These are phyloP conservation scores for Lepidium sativum DNA, from an alignment of 345 rosid genomes.

Conservation along the genomic window DNA sequence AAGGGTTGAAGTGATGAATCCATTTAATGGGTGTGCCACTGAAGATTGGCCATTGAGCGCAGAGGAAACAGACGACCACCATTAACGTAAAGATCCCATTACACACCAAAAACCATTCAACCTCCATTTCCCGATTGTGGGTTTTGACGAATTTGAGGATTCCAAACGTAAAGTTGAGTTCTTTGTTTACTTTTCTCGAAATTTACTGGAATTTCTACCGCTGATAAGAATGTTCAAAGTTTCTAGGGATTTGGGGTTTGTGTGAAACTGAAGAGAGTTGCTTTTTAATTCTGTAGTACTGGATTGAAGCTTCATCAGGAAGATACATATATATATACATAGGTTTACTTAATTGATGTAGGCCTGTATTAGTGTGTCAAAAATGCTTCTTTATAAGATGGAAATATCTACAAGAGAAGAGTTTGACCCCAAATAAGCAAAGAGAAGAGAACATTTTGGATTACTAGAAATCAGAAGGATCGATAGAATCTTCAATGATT, in stretches of 20 bases:
- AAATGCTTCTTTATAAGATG: neutral
- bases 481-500: slow-evolving; percentile 46
- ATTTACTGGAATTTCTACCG: neutral
- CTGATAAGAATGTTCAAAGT: neutral
- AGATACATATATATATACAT: neutral
- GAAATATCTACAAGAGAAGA: neutral
- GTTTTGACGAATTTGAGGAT: neutral
- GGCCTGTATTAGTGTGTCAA: neutral
- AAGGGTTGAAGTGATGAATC: slow-evolving; percentile 65
- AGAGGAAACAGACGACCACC: slow-evolving; percentile 62
- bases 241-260: neutral
- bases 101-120: slow-evolving; percentile 56
- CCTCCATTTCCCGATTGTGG: slow-evolving; percentile 33
- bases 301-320: neutral
- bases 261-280: neutral
- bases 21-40: slow-evolving; percentile 52
- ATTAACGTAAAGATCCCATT: slow-evolving; percentile 53
- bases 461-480: slow-evolving; percentile 40
- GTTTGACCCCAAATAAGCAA: neutral
- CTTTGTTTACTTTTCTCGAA: neutral
- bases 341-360: neutral
- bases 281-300: neutral
- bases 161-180: neutral
- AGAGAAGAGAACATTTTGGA: neutral
- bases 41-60: slow-evolving; percentile 88